phyloP scores from a whole-genome alignment of 306 rosid species.

The Quercus berberidifolia region DNA sequence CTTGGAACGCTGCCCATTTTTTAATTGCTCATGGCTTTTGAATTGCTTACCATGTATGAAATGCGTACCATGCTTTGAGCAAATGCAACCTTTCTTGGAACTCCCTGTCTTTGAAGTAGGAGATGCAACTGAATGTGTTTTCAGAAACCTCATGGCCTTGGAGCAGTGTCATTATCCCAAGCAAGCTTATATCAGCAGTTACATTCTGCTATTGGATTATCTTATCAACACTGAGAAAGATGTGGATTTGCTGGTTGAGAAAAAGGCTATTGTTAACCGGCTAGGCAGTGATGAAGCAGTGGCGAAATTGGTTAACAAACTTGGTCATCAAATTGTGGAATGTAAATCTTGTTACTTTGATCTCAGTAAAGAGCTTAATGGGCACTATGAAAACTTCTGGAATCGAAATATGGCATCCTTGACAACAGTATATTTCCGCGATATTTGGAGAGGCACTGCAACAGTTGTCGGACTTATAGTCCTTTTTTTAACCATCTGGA shows the following conservation, averaged over 20 bases:
- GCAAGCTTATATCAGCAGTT: slow-evolving; percentile 38
- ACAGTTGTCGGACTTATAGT: slow-evolving; percentile 48
- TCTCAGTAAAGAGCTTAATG: slow-evolving; percentile 12
- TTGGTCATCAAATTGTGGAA: slow-evolving; percentile 33
- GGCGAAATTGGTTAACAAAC: slow-evolving; percentile 35
- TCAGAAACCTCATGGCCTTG: slow-evolving; percentile 53
- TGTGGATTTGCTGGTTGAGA: slow-evolving; percentile 45
- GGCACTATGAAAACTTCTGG: slow-evolving; percentile 37
- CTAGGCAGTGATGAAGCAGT: slow-evolving; percentile 49
- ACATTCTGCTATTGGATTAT: slow-evolving; percentile 36
- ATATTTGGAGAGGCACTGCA: slow-evolving; percentile 62
- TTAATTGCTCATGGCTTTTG: slow-evolving; percentile 2
- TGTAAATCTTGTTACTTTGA: slow-evolving; percentile 23
- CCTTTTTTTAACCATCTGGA: slow-evolving; percentile 24
- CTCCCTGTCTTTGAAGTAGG: slow-evolving; percentile 29
- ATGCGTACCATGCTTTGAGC: slow-evolving; percentile 6
- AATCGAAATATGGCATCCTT: slow-evolving; percentile 42
- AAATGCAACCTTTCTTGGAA: slow-evolving; percentile 23
- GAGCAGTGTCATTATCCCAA: slow-evolving; percentile 53
- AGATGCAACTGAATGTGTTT: slow-evolving; percentile 38
- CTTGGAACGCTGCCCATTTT: neutral
- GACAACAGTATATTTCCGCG: slow-evolving; percentile 48
- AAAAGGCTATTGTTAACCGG: slow-evolving; percentile 32
- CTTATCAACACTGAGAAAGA: slow-evolving; percentile 42
- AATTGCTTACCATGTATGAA: slow-evolving; percentile 33